These are phyloP conservation scores for Krasilnikovozyma curviuscula DNA, from an alignment of 768 basidiomycete species.

Conservation along the genomic window DNA sequence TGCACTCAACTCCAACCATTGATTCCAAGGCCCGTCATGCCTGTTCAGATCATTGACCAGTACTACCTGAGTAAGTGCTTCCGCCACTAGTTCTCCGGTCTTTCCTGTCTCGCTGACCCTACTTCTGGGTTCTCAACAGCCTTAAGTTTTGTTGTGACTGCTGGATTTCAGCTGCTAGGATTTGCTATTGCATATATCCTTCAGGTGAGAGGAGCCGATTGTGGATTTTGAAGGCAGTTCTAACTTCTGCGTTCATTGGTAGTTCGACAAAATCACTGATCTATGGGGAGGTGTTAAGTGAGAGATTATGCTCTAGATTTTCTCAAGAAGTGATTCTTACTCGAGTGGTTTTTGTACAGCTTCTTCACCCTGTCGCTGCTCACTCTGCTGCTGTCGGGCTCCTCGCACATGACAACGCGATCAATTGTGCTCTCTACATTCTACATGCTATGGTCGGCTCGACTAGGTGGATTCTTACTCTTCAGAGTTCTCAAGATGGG, in stretches of 20 bases:
- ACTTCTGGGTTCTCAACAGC: no score
- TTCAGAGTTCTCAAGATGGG: constrained; percentile 52
- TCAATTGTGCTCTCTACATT: constrained; percentile 29
- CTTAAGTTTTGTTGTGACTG: no score
- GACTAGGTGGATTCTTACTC: constrained; percentile 37
- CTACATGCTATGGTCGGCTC: not conserved
- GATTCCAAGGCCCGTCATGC: no score
- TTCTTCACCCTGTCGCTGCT: not conserved
- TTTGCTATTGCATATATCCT: not conserved
- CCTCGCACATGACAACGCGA: constrained; percentile 40
- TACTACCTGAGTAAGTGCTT: no score
- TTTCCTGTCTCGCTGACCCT: no score
- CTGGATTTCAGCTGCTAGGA: no score
- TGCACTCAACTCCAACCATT: no score
- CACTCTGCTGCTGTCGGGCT: constrained; percentile 24
- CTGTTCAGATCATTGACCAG: no score
- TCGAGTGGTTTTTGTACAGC: constrained; percentile 17
- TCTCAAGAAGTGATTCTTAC: constrained; percentile 48
- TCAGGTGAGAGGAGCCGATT: not conserved
- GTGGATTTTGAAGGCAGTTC: not conserved
- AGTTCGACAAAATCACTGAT: constrained; percentile 58
- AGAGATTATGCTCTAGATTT: no score
- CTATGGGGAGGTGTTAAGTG: constrained; percentile 34
- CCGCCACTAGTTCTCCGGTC: no score
- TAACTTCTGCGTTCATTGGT: not conserved